Base-by-base conservation (phyloP, 306 rosid species). In the Lathyrus oleraceus region DNA sequence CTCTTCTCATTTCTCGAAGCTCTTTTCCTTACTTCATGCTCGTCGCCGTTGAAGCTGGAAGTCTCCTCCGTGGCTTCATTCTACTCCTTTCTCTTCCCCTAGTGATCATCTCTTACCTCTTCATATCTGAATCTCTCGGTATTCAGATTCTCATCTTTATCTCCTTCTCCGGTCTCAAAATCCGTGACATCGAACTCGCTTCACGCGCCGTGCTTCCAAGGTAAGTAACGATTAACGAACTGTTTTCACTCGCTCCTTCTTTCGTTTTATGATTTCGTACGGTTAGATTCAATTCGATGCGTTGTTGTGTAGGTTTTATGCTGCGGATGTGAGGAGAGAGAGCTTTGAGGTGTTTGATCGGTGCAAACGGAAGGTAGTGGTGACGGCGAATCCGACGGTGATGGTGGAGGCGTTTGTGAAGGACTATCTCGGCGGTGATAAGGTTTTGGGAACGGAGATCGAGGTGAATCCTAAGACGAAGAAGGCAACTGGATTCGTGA, bases 11-110 rank as follows among this genome's bases (percentile, higher is more conserved):
- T 64, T 84, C 90, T 13, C 36, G 96, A 0, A 94, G 98, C 74
- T 90, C 97, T 0, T 73, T 94, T 9, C 98, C 98, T 13, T 94
- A 90, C 91, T 94, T 90, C 87, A 87, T 94, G 94, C 97, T 94
- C 2, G 85, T 94, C 14, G 98, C 98, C 70, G 81, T 94, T 8
- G 98, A 94, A 81, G 98, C 98, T 47, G 97, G 97, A 1, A 90
- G 98, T 71, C 92, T 94, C 71, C 78, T 94, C 76, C 91, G 98
- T 0, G 98, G 98, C 61, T 69, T 94, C 69, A 0, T 90, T 42
- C 96, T 94, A 27, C 96, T 94, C n/a, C 97, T 94, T 39, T 81
- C 96, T 1, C 76, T 90, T 54, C 98, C 98, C 2, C 1, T 87
- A 45, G 71, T 94, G 57, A 94, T 94, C 76, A 0, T 94, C 54